Percentiles rank a stretch among this genome's conserved stretches.
phyloP scores from a whole-genome alignment of 2,329 filamentous ascomycete species.

The Knoxdaviesia capensis region DNA sequence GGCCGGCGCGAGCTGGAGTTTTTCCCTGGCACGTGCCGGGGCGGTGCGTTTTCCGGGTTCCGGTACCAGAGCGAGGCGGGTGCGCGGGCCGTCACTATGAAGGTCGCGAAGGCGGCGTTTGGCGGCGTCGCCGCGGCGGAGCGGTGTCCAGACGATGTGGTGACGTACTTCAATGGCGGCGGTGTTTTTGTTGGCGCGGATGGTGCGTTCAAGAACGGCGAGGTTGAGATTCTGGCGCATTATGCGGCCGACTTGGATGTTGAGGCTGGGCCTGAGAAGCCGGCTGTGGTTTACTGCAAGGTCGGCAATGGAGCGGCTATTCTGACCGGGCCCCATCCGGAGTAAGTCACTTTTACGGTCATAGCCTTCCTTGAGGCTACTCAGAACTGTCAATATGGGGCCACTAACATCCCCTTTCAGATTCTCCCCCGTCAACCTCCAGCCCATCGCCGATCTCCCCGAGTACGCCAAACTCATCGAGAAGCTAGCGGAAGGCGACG shows the following conservation, averaged over 20 bases:
- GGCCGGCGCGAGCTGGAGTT: conserved; percentile 73
- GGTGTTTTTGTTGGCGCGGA: conserved; percentile 73
- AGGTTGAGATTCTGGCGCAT: conserved; percentile 63
- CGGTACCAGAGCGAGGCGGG: conserved; percentile 77
- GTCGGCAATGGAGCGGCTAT: conserved; percentile 64
- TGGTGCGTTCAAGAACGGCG: conserved; percentile 30
- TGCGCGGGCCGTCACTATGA: conserved; percentile 50
- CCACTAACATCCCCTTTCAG: conserved; percentile 25
- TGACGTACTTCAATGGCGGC: conserved; percentile 83
- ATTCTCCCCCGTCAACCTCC: conserved; percentile 64
- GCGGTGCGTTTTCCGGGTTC: conserved; percentile 76
- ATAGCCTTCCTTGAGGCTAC: too few species aligned
- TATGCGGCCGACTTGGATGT: conserved; percentile 61
- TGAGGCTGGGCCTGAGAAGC: conserved; percentile 50
- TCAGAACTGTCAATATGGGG: too few species aligned
- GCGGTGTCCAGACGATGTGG: conserved; percentile 39
- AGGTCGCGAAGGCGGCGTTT: conserved; percentile 41
- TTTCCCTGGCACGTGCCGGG: conserved; percentile 71
- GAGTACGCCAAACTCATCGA: conserved; percentile 53
- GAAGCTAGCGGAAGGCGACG: conserved; percentile 47
- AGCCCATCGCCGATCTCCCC: conserved; percentile 42
- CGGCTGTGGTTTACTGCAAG: conserved; percentile 67
- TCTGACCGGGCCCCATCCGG: conserved; percentile 77
- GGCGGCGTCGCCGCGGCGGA: conserved; percentile 11
- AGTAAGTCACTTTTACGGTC: conserved; percentile 40